Percentiles rank a stretch among this genome's conserved stretches.
Conservation (phyloP, 768 basidiomycete species). For the Agaricus blazei region DNA sequence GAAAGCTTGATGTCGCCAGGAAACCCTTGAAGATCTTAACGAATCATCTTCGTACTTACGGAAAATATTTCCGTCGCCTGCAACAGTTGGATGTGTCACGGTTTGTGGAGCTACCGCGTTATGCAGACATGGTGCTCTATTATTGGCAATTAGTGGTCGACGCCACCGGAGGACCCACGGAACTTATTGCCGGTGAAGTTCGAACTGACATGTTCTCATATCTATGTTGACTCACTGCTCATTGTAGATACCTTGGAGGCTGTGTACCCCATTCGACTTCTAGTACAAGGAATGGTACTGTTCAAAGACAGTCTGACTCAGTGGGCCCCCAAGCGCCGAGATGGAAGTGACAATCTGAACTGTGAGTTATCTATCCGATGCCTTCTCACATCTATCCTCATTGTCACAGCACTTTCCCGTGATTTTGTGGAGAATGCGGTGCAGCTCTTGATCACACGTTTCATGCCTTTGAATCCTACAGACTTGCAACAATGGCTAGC, state of each 20-base stretch:
- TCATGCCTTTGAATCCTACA: constrained; percentile 76
- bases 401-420: constrained; percentile 48
- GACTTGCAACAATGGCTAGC: constrained; percentile 83
- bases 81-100: constrained; percentile 55
- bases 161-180: constrained; percentile 51
- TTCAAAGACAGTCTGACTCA: constrained; percentile 80
- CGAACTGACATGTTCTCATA: background rate
- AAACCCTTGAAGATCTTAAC: constrained; percentile 55
- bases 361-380: constrained; percentile 31
- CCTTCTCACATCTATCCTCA: background rate
- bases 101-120: constrained; percentile 61
- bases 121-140: constrained; percentile 64
- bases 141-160: constrained; percentile 80
- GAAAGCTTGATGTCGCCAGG: constrained; percentile 29
- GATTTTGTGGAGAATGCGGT: constrained; percentile 74
- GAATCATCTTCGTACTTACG: constrained; percentile 65
- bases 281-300: constrained; percentile 81
- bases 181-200: constrained; percentile 49
- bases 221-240: background rate
- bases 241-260: constrained; percentile 56
- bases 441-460: constrained; percentile 70
- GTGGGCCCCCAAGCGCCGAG: constrained; percentile 65
- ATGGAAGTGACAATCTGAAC: constrained; percentile 54
- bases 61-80: constrained; percentile 75
- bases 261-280: constrained; percentile 70